Conservation (phyloP, 768 basidiomycete species). For the Leccinellum albellum region DNA sequence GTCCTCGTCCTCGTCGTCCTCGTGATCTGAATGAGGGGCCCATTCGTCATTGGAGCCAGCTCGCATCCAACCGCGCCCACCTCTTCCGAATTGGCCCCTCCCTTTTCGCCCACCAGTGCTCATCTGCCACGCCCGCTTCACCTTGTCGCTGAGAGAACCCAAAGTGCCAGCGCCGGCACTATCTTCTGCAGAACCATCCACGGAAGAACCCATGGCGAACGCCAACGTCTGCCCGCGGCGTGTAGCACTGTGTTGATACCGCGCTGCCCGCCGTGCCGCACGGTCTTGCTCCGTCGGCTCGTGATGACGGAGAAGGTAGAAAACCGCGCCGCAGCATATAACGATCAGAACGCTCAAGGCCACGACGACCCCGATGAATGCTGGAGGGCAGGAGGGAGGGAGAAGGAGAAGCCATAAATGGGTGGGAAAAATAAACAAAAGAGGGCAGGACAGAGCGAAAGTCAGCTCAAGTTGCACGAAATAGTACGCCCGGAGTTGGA, state of each 20-base stretch:
- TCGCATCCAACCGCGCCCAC: conserved; percentile 48
- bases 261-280: conserved; percentile 31
- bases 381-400: conserved; percentile 18
- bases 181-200: neutral
- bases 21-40: conserved; percentile 32
- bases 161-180: neutral
- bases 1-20: neutral
- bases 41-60: conserved; percentile 49
- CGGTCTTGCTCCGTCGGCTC: conserved; percentile 41
- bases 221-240: conserved; percentile 20
- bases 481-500: neutral
- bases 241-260: conserved; percentile 19
- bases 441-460: neutral
- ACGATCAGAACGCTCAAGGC: conserved; percentile 52
- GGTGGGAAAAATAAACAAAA: neutral
- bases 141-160: conserved; percentile 26
- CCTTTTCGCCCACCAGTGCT: neutral
- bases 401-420: neutral
- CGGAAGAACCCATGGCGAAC: conserved; percentile 8
- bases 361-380: conserved; percentile 61
- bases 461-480: neutral
- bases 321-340: conserved; percentile 48
- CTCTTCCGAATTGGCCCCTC: conserved; percentile 18
- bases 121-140: conserved; percentile 19
- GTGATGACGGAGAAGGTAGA: conserved; percentile 53